Conservation (phyloP, 306 rosid genomes). For the Citrullus colocynthis region DNA sequence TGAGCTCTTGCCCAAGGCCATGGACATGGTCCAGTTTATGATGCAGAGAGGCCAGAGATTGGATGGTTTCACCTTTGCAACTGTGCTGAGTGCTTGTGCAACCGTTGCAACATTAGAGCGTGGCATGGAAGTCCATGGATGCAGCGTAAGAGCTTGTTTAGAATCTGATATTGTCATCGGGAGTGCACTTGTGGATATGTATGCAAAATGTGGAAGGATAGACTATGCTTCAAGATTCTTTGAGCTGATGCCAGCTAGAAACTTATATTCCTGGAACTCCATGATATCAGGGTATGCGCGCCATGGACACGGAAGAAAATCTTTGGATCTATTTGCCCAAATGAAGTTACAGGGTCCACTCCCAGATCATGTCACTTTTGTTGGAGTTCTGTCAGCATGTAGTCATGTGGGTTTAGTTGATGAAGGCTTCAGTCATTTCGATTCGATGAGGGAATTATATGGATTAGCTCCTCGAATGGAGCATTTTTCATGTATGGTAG, state of each 20-base stretch:
- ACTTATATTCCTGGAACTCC: conserved; percentile 83
- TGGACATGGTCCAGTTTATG: conserved; percentile 76
- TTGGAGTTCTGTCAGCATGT: conserved; percentile 86
- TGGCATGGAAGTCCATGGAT: conserved; percentile 92
- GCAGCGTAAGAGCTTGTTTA: conserved; percentile 60
- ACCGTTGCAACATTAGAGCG: conserved; percentile 72
- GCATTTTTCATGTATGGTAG: conserved; percentile 90
- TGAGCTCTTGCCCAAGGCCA: conserved; percentile 56
- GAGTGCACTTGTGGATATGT: conserved; percentile 86
- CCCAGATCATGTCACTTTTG: conserved; percentile 88
- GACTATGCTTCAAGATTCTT: conserved; percentile 88
- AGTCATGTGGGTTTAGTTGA: conserved; percentile 81
- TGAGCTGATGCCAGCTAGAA: conserved; percentile 58
- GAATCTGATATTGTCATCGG: conserved; percentile 77
- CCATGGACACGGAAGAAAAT: conserved; percentile 65
- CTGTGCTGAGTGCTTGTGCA: conserved; percentile 95
- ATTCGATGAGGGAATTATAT: conserved; percentile 45
- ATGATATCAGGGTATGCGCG: conserved; percentile 89
- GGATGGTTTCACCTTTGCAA: conserved; percentile 77
- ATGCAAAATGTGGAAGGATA: conserved; percentile 78
- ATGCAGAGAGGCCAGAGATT: conserved; percentile 73
- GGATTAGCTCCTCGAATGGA: conserved; percentile 60
- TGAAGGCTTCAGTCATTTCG: conserved; percentile 61
- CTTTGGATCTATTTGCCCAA: conserved; percentile 48
- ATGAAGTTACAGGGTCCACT: conserved; percentile 52